These are phyloP conservation scores for Scheffersomyces titani DNA, from an alignment of 1,139 yeast genomes.

Conservation along the genomic window DNA sequence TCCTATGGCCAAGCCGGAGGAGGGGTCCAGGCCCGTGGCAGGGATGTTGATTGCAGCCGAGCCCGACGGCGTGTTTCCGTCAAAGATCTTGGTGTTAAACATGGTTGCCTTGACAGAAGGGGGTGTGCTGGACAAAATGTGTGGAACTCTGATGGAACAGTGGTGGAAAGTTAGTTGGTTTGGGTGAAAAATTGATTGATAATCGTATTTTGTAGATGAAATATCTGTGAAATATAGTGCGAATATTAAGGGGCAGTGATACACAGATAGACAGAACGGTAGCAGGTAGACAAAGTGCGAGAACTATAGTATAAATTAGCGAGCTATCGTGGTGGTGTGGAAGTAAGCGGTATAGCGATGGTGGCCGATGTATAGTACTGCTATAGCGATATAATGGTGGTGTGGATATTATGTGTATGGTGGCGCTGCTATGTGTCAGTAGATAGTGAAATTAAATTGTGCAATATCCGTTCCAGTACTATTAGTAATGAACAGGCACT, in stretches of 20 bases:
- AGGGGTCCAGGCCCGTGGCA: constrained; percentile 5
- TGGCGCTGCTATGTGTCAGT: neutral
- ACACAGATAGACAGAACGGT: neutral
- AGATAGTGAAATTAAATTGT: neutral
- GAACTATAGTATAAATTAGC: neutral
- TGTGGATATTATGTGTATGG: neutral
- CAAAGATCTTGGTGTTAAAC: constrained; percentile 21
- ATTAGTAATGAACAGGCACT: neutral
- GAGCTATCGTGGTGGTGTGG: neutral
- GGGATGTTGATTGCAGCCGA: constrained; percentile 21
- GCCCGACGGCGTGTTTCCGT: constrained; percentile 13
- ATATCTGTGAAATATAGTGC: neutral
- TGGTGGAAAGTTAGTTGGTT: neutral
- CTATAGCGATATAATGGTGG: neutral
- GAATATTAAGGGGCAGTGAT: neutral
- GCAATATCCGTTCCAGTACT: neutral
- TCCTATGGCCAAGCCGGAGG: neutral
- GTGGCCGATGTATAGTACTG: neutral
- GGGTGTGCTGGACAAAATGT: neutral
- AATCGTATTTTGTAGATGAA: neutral
- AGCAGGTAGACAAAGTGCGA: neutral
- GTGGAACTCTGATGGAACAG: neutral
- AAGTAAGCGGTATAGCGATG: neutral
- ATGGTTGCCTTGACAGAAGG: constrained; percentile 4
- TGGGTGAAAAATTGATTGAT: neutral